Percentiles rank a stretch among this genome's conserved stretches.
phyloP scores from a whole-genome alignment of 164 flowering plant genomes.

The Vitis cinerea region DNA sequence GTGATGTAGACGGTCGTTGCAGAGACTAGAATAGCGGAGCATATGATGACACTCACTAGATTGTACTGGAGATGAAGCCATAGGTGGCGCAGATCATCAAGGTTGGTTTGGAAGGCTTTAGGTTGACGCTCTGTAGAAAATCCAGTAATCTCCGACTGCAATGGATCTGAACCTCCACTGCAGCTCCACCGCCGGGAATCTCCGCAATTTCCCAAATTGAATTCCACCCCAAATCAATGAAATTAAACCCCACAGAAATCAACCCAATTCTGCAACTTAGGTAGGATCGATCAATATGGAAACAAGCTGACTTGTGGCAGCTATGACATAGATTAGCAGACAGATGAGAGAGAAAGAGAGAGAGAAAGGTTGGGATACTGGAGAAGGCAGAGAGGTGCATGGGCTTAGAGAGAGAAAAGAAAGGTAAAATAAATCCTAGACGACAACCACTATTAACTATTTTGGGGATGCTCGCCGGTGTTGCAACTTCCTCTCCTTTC shows the following conservation, averaged over 20 bases:
- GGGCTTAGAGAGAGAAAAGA: not conserved
- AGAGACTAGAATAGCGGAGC: conserved; percentile 28
- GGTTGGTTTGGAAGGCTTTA: conserved; percentile 28
- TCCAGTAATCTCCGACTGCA: conserved; percentile 27
- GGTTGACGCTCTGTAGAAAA: conserved; percentile 40
- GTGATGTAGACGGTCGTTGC: conserved; percentile 30
- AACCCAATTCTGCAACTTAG: not conserved
- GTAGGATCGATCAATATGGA: too few species aligned
- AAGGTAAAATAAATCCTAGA: not conserved
- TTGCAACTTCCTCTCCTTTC: conserved; percentile 6
- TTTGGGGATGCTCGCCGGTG: too few species aligned
- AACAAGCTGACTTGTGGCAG: too few species aligned
- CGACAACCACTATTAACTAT: too few species aligned
- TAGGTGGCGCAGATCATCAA: conserved; percentile 24
- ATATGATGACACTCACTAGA: conserved; percentile 24
- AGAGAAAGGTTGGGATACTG: conserved; percentile 5
- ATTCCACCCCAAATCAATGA: conserved; percentile 8
- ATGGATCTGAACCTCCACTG: conserved; percentile 28
- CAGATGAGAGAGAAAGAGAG: conserved; percentile 6
- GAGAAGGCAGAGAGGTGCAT: not conserved
- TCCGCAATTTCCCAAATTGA: conserved; percentile 3
- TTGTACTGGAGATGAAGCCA: conserved; percentile 42
- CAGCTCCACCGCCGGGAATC: conserved; percentile 16
- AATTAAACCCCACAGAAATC: not conserved
- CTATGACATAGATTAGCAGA: not conserved